Percentiles rank a stretch among this genome's conserved stretches.
Evolutionary conservation across 441 rosid species (phyloP).

Genomic region (Aquilaria agallochum): DNA sequence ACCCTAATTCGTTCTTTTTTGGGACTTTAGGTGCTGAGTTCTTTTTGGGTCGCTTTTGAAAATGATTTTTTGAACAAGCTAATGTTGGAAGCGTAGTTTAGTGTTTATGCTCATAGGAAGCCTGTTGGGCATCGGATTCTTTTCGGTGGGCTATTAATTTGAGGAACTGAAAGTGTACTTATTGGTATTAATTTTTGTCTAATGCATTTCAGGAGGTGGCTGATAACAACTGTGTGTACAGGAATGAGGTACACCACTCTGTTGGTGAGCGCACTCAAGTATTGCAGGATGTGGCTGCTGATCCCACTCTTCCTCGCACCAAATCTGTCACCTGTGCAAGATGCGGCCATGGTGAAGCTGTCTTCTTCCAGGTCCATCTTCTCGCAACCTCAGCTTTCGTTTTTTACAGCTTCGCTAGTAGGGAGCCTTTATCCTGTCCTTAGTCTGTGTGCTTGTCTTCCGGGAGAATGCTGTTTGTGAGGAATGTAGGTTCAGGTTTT

Average conservation of each 20-base stretch:
- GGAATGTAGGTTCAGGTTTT: too few species aligned
- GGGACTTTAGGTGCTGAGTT: neutral
- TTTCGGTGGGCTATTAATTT: too few species aligned
- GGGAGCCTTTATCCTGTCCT: too few species aligned
- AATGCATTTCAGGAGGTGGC: slow-evolving; percentile 70
- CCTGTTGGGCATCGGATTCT: neutral
- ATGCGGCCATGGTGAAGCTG: slow-evolving; percentile 84
- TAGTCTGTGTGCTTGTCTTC: too few species aligned
- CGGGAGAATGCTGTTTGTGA: too few species aligned
- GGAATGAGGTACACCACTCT: slow-evolving; percentile 90
- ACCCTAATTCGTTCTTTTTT: slow-evolving; percentile 2
- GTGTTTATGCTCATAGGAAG: neutral
- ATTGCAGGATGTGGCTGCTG: slow-evolving; percentile 90
- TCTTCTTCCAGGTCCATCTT: slow-evolving; percentile 82
- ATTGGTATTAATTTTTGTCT: neutral
- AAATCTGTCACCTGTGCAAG: slow-evolving; percentile 65
- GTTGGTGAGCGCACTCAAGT: slow-evolving; percentile 83
- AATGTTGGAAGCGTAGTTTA: neutral
- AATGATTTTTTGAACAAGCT: neutral
- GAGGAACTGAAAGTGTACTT: too few species aligned
- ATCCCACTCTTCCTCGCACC: slow-evolving; percentile 96
- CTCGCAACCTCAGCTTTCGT: slow-evolving; percentile 1
- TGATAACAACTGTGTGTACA: slow-evolving; percentile 76
- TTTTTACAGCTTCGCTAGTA: neutral
- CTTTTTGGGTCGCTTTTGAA: neutral